Percentiles rank a stretch among this genome's conserved stretches.
phyloP scores from a whole-genome alignment of 164 flowering plant species.

The Nymphaea thermarum region DNA sequence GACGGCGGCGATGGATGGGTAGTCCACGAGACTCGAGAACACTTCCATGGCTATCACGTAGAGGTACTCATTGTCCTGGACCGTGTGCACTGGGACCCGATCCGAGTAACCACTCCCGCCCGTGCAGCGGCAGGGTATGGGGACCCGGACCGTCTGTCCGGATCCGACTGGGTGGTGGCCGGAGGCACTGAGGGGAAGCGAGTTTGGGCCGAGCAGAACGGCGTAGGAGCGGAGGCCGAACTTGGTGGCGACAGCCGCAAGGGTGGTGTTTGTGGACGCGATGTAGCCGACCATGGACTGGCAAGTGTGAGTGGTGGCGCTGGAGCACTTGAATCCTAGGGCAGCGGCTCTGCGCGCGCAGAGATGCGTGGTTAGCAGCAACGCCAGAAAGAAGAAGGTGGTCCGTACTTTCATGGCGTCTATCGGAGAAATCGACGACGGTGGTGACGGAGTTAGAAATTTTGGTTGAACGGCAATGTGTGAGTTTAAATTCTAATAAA shows the following conservation, averaged over 20 bases:
- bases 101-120: slow-evolving; percentile 41
- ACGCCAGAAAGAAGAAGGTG: background rate
- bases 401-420: background rate
- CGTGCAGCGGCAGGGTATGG: slow-evolving; percentile 51
- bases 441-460: background rate
- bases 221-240: slow-evolving; percentile 30
- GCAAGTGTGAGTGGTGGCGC: slow-evolving; percentile 17
- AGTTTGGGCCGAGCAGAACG: slow-evolving; percentile 45
- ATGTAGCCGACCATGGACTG: slow-evolving; percentile 35
- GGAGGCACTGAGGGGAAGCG: slow-evolving; percentile 22
- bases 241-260: slow-evolving; percentile 24
- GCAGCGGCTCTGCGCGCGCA: background rate
- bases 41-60: slow-evolving; percentile 32
- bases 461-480: too few species aligned
- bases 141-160: slow-evolving; percentile 25
- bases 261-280: slow-evolving; percentile 35
- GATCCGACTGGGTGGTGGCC: slow-evolving; percentile 8
- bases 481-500: too few species aligned
- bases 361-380: background rate
- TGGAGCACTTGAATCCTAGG: slow-evolving; percentile 1
- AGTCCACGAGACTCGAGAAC: slow-evolving; percentile 28
- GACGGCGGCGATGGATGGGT: slow-evolving; percentile 23
- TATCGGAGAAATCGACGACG: background rate
- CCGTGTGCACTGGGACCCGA: slow-evolving; percentile 36
- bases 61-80: slow-evolving; percentile 27